These are phyloP conservation scores for Suhomyces bribrorum DNA, from an alignment of 1,139 yeast species.

Conservation along the genomic window DNA sequence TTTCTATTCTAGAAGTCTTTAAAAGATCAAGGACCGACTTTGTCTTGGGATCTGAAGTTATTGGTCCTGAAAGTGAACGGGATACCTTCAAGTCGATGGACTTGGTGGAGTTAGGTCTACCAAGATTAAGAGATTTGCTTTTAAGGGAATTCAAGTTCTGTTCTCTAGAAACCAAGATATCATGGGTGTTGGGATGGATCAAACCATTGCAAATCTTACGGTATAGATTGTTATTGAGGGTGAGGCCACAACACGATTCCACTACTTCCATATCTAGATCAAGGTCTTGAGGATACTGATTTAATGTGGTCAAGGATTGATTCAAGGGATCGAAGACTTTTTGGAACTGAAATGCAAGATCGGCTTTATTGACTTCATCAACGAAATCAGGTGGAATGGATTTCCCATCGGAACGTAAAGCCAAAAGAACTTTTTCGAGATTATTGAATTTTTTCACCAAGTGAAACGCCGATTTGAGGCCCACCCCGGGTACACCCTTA, in stretches of 20 bases:
- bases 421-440: conserved; percentile 57
- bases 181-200: conserved; percentile 64
- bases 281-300: conserved; percentile 51
- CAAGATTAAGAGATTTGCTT: conserved; percentile 25
- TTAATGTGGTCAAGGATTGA: conserved; percentile 54
- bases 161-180: conserved; percentile 48
- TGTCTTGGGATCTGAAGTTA: not conserved
- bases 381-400: conserved; percentile 59
- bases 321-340: conserved; percentile 74
- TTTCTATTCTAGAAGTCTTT: conserved; percentile 7
- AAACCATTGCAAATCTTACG: conserved; percentile 61
- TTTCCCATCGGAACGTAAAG: conserved; percentile 65
- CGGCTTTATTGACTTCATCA: conserved; percentile 65
- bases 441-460: conserved; percentile 54
- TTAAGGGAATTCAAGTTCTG: conserved; percentile 29
- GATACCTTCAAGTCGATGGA: not conserved
- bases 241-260: conserved; percentile 65
- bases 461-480: conserved; percentile 73
- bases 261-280: conserved; percentile 37
- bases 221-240: conserved; percentile 51
- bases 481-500: conserved; percentile 79
- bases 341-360: conserved; percentile 80
- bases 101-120: not conserved
- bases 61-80: not conserved
- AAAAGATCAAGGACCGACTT: conserved; percentile 15